A percentile compares a stretch with the other conserved stretches of the same genome.
phyloP scores from a whole-genome alignment of 140 eudicot genomes.

The Ambrosia hybrid region DNA sequence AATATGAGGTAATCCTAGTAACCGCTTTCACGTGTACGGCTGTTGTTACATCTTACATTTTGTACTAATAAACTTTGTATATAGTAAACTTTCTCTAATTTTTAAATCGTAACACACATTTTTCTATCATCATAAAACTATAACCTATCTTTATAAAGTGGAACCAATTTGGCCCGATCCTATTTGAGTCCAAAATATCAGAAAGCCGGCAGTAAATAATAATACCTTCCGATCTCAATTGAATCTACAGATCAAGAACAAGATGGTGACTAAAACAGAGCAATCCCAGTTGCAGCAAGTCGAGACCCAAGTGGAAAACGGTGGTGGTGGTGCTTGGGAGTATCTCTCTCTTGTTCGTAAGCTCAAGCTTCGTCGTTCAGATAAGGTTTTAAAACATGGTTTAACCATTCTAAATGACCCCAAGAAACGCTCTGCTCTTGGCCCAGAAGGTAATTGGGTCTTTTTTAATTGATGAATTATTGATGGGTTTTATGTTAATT shows the following conservation, averaged over 20 bases:
- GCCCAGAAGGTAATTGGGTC: slow-evolving; percentile 63
- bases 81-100: too few relatives aligned
- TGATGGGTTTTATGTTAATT: too few relatives aligned
- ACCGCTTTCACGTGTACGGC: too few relatives aligned
- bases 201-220: neutral
- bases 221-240: slow-evolving; percentile 19
- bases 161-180: too few relatives aligned
- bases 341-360: slow-evolving; percentile 22
- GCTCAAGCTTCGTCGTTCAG: slow-evolving; percentile 23
- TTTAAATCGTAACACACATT: too few relatives aligned
- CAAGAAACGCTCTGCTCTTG: slow-evolving; percentile 73
- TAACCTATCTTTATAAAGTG: too few relatives aligned
- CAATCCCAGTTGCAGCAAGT: slow-evolving; percentile 59
- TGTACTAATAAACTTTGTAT: too few relatives aligned
- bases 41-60: too few relatives aligned
- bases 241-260: slow-evolving; percentile 27
- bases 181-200: neutral
- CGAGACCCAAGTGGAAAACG: slow-evolving; percentile 38
- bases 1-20: too few relatives aligned
- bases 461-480: neutral
- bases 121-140: too few relatives aligned
- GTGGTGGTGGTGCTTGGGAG: slow-evolving; percentile 10
- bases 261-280: slow-evolving; percentile 90
- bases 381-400: slow-evolving; percentile 57
- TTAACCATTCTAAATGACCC: slow-evolving; percentile 67